Base-by-base conservation (phyloP, 2,329 filamentous ascomycete species). In the Colletotrichum sp. region DNA sequence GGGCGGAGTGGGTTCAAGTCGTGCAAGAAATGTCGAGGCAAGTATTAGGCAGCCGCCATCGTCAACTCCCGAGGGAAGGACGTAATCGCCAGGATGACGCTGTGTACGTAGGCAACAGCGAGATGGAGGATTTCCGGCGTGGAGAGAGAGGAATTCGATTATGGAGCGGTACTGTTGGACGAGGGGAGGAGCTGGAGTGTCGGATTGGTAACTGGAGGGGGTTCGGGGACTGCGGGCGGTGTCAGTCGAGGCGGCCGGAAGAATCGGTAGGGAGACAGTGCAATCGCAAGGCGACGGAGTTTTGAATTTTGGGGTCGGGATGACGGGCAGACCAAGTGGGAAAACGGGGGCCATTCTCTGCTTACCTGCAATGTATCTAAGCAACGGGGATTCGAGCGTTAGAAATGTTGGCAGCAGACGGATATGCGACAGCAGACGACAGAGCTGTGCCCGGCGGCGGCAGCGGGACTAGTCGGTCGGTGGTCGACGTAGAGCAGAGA, bases 41-140 rank as follows among this genome's bases (percentile, higher is more conserved):
- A 39, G 34, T 48, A 34, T 75, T 32, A 75, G 73, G 73, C 73
- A 73, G 73, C 64, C 70, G 73, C 73, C 73, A 75, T 75, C 59
- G 73, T 39, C 73, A 68, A 68, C 39, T 65, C 70, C 36, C 73
- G 8, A 34, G 65, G 59, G 44, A 59, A 39, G 36, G 73, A 66
- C 69, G 63, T 34, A 67, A 57, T 72, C 55, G 57, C 32, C 32
- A 34, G 26, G 32, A 15, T 57, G 67, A 74, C 26, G 44, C 44
- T 69, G 28, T 44, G 39, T 26, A 74, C 32, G 57, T 48, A 44
- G 60, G 34, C 26, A 34, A 36, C 59, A 44, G 34, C 60, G 44
- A 44, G 57, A 15, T 26, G 36, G 30, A 39, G 22, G 59, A 12
- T 30, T 60, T 55, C 13, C 10, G 28, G 10, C 13, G 30, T 63